These are phyloP conservation scores for Phytophthora meadii DNA, from an alignment of 352 stramenopile genomes.

Conservation along the genomic window DNA sequence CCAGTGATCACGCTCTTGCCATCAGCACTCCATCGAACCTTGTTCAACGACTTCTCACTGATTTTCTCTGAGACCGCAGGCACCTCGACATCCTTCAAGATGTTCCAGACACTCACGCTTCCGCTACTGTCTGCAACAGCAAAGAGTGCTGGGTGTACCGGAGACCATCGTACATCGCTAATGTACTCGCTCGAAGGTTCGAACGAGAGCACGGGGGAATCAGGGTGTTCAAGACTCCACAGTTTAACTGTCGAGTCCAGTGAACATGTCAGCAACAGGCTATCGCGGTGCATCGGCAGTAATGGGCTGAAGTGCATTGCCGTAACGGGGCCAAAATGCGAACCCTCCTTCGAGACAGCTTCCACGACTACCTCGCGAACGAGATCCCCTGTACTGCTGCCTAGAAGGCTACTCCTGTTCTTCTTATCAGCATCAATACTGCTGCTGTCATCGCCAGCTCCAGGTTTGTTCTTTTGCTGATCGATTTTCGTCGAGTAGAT, in stretches of 20 bases:
- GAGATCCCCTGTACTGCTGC: constrained; percentile 31
- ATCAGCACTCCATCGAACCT: constrained; percentile 81
- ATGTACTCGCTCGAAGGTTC: constrained; percentile 91
- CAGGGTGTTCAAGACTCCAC: constrained; percentile 83
- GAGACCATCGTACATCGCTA: constrained; percentile 88
- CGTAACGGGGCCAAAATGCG: constrained; percentile 86
- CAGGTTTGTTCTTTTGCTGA: constrained; percentile 73
- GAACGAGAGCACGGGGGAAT: constrained; percentile 79
- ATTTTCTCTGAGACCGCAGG: constrained; percentile 71
- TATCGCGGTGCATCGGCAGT: constrained; percentile 74
- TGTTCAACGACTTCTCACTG: constrained; percentile 81
- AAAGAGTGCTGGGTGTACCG: constrained; percentile 81
- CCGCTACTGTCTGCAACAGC: constrained; percentile 82
- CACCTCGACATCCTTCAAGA: constrained; percentile 86
- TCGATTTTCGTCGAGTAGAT: constrained; percentile 81
- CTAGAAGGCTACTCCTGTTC: constrained; percentile 34
- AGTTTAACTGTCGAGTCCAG: constrained; percentile 90
- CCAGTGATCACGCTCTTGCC: constrained; percentile 84
- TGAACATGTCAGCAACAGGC: constrained; percentile 81
- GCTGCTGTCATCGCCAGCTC: constrained; percentile 27
- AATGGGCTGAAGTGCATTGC: constrained; percentile 88
- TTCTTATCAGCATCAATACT: constrained; percentile 52
- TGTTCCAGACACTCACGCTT: constrained; percentile 83
- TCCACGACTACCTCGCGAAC: constrained; percentile 78
- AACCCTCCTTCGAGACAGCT: constrained; percentile 63